Evolutionary conservation across 331 rosid species (phyloP).

Genomic region (Quercus phellos): DNA sequence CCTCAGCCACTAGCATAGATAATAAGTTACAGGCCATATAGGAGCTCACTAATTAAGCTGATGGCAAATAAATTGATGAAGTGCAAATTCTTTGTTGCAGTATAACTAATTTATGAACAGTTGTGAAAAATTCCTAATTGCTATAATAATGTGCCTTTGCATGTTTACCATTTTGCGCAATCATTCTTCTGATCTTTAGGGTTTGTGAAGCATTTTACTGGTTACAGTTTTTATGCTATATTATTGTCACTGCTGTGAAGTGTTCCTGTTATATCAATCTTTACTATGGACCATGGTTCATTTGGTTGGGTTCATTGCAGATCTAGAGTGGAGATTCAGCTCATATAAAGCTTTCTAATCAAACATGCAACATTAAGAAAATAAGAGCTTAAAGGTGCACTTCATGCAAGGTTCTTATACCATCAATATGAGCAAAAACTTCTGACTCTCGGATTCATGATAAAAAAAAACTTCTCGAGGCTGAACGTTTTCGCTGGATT

Average conservation of each 20-base stretch:
- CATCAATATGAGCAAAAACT: constrained; percentile 12
- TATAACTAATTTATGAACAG: not conserved
- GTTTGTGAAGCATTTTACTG: not conserved
- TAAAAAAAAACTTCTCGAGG: not conserved
- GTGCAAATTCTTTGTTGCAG: too few species aligned
- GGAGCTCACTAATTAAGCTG: not conserved
- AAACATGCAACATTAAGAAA: constrained; percentile 10
- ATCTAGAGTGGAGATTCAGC: constrained; percentile 19
- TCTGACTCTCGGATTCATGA: constrained; percentile 6
- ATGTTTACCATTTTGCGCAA: not conserved
- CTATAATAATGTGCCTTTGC: not conserved
- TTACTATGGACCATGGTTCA: constrained; percentile 7
- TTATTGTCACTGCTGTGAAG: not conserved
- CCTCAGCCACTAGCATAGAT: not conserved
- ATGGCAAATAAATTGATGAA: not conserved
- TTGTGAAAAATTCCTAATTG: not conserved
- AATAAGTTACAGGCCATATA: not conserved
- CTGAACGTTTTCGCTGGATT: constrained; percentile 14
- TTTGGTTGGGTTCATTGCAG: constrained; percentile 22
- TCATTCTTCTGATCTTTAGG: not conserved
- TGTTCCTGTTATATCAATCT: not conserved
- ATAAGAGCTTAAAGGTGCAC: constrained; percentile 3
- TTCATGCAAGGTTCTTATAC: not conserved
- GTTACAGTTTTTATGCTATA: not conserved
- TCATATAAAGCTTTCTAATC: constrained; percentile 6